Base-by-base conservation (phyloP, 2,329 filamentous ascomycete species). In the Penicillium olsonii region DNA sequence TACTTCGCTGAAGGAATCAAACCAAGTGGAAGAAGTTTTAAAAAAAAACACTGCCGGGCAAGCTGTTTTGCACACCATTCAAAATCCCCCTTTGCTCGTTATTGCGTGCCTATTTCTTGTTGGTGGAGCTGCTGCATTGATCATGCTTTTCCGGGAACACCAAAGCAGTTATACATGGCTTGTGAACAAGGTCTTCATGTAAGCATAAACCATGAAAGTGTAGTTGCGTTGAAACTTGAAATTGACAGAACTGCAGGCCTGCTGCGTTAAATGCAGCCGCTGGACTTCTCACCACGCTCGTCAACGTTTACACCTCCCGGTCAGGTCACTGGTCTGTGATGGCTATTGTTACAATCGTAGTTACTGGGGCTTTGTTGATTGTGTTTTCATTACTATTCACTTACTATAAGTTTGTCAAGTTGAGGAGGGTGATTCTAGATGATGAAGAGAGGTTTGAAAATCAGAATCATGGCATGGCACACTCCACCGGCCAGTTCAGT, bases 91-190 rank as follows among this genome's bases (percentile, higher is more conserved):
- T 1, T 62, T 78, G 8, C 63, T 80, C 17, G 75, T 71, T 22
- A 60, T 79, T 12, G 73, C 74, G 1, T 74, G 71, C 14, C 63
- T 72, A 8, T 72, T 74, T 24, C 76, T 78, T 31, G 35, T 15
- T 4, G 10, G 34, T 22, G 43, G 43, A 9, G 22, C 33, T 22
- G 35, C 15, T 22, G 43, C 43, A 11, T 31, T 34, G 43, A 4
- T 45, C n/a, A 20, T 45, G 11, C 35, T 39, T 15, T 45, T 39
- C 35, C 34, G 15, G 12, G n/a, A 31, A 4, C 43, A 33, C 2
- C 11, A 35, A 7, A 26, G 43, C n/a, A 45, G 39, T 6, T 45
- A 45, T 5, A 6, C 19, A 1, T 47, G 45, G 45, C 29, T 47
- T 20, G 42, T 17, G 4, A 40, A 41, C 4, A 41, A 33, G 26